These are phyloP conservation scores for Piper longum DNA, from an alignment of 164 flowering plant genomes.

Conservation along the genomic window DNA sequence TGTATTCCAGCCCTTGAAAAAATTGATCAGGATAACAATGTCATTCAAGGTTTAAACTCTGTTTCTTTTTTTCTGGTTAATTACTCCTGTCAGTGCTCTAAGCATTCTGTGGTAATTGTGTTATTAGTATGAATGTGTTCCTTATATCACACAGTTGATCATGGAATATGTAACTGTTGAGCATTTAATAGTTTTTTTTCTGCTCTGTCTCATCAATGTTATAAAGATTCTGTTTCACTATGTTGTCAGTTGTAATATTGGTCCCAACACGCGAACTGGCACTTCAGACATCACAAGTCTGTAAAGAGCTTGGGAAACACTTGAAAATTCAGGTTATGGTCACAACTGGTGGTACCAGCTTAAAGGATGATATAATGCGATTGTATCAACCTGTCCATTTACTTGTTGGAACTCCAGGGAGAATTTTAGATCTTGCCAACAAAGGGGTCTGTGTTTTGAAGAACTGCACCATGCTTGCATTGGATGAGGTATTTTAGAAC, in stretches of 20 bases:
- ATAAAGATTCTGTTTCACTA: not conserved
- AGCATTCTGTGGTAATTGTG: no score
- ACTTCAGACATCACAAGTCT: slow-evolving; percentile 96
- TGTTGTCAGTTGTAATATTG: slow-evolving; percentile 58
- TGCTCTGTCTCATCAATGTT: not conserved
- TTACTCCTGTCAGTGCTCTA: not conserved
- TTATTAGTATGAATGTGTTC: no score
- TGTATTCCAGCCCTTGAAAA: slow-evolving; percentile 97
- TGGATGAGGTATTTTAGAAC: slow-evolving; percentile 76
- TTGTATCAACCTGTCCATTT: slow-evolving; percentile 94
- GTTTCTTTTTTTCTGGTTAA: no score
- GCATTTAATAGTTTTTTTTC: not conserved
- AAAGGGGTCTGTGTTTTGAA: slow-evolving; percentile 83
- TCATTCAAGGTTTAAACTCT: slow-evolving; percentile 66
- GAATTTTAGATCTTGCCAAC: slow-evolving; percentile 86
- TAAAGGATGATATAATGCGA: slow-evolving; percentile 97
- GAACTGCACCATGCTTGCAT: slow-evolving; percentile 78
- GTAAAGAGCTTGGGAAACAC: slow-evolving; percentile 96
- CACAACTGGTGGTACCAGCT: slow-evolving; percentile 95
- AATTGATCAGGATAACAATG: slow-evolving; percentile 89
- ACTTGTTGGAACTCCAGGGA: slow-evolving; percentile 97
- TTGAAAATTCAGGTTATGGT: slow-evolving; percentile 92
- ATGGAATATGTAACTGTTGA: no score
- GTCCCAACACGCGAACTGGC: slow-evolving; percentile 97
- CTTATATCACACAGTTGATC: no score